Evolutionary conservation across 768 basidiomycete species (phyloP), one percentile per base, ranked within the genome.

Genomic region (Tricholoma sp.): DNA sequence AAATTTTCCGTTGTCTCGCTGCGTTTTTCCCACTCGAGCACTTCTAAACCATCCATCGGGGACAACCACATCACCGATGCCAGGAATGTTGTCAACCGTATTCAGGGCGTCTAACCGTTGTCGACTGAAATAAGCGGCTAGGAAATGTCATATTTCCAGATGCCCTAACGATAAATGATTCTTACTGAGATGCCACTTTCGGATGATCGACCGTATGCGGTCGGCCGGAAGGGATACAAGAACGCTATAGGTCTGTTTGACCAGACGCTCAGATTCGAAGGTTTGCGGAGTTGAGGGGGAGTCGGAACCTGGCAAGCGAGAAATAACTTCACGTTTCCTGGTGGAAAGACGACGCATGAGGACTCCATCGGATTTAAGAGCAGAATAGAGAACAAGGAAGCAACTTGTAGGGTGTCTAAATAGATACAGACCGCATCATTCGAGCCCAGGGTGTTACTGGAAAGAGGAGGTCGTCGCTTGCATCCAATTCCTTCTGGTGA

Each of bases 111-210:
- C 86, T 58, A 91, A 74, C 56, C 80, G 86, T 64, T 83, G 83
- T 65, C 89, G 89, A 63, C 86, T 90, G 70, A 90, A 92, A 76
- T 92, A 92, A 49, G 90, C 89, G 59, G 90, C 90, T 92, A 66
- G 34, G 57, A 50, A 60, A 43, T 52, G 34, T 66, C 70, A 70
- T 65, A 74, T 69, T 47, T 27, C 31, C 16, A 14, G 52, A 21
- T 14, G 67, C 61, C 61, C 50, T 39, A 32, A 46, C 55, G 55
- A 43, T 55, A 52, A 61, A 56, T 27, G 67, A 43, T 52, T 72
- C 87, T 66, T 66, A 91, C 90, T 91, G 29, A 92, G 76, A 65
- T 92, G 90, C 90, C 90, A 91, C 66, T 92, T 92, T 53, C 87
- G 81, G 53, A 83, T 72, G 54, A 78, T 71, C 39, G 76, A 79